Base-by-base conservation (phyloP, 495 filamentous ascomycete species). In the Penicillium paradoxum region DNA sequence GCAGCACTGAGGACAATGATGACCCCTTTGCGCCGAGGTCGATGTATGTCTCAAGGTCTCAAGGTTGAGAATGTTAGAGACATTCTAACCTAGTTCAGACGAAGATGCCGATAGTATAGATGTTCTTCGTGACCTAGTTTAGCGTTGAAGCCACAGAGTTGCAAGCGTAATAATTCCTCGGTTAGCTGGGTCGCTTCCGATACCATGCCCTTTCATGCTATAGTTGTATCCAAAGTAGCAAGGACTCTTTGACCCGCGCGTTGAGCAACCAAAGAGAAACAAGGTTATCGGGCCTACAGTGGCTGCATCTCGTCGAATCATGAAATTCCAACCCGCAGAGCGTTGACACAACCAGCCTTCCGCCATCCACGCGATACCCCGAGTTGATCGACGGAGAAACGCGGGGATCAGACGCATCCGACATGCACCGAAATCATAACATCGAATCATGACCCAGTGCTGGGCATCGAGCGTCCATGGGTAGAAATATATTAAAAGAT, bases 361-460 rank as follows among this genome's bases (percentile, higher is more conserved):
- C 34, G 34, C 32, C 34, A 37, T 37, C 34, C 34, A 37, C 34
- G n/a, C 34, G 34, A 37, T 11, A 37, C 14, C n/a, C 34, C n/a
- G n/a, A n/a, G n/a, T 44, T 38, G 52, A 54, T 54, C 52, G 37
- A 29, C 19, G 29, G 36, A 24, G 5, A 47, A 54, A 54, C 17
- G 45, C 18, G 29, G 29, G 29, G 37, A 27, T 30, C 32, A 13
- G 22, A 47, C 21, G 19, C n/a, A 33, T 22, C n/a, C 19, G 3
- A 36, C 32, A 22, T 22, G 3, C 5, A 14, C 8, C 4, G n/a
- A 22, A 10, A 37, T 7, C 22, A 15, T 27, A 24, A 10, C 32
- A 48, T 39, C 51, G 29, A 44, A 38, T 30, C 43, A 37, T 10
- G 10, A 24, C 4, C 33, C 7, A 15, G 15, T 15, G 25, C 27